A percentile compares a stretch with the other conserved stretches of the same genome.
These are phyloP conservation scores for Prunus armeniaca DNA, from an alignment of 306 rosid species.

Conservation along the genomic window DNA sequence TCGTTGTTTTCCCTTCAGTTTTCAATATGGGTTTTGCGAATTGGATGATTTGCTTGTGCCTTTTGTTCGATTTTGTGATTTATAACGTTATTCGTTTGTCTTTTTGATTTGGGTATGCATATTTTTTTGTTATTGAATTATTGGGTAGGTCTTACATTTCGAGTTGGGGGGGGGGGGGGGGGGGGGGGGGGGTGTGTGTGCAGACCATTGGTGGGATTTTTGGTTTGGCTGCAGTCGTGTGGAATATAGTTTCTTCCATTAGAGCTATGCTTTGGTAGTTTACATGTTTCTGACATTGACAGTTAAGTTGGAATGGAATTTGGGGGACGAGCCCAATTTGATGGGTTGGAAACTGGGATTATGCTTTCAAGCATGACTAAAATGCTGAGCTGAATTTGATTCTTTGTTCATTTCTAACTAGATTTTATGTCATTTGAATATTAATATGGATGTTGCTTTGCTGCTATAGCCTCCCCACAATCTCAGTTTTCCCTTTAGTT, in stretches of 20 bases:
- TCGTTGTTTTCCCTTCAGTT: background rate
- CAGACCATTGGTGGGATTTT: background rate
- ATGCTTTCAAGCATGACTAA: background rate
- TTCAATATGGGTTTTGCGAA: background rate
- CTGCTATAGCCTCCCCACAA: background rate
- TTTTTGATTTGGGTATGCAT: background rate
- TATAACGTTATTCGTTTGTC: background rate
- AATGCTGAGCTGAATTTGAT: background rate
- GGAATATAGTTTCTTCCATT: background rate
- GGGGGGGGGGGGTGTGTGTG: background rate
- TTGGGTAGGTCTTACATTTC: background rate
- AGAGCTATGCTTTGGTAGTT: background rate
- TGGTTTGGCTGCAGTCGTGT: background rate
- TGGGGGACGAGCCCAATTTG: background rate
- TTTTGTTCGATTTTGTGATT: background rate
- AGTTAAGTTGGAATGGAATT: background rate
- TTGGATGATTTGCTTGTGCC: constrained; percentile 5
- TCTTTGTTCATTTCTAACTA: background rate
- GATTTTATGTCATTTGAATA: background rate
- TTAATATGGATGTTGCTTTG: background rate
- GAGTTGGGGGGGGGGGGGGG: background rate
- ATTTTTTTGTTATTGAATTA: constrained; percentile 4
- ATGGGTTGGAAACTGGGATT: background rate
- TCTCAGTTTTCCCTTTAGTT: background rate
- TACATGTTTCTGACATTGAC: background rate